A percentile compares a stretch with the other conserved stretches of the same genome.
These are phyloP conservation scores for Amanita exitialis DNA, from an alignment of 768 basidiomycete genomes.

Conservation along the genomic window DNA sequence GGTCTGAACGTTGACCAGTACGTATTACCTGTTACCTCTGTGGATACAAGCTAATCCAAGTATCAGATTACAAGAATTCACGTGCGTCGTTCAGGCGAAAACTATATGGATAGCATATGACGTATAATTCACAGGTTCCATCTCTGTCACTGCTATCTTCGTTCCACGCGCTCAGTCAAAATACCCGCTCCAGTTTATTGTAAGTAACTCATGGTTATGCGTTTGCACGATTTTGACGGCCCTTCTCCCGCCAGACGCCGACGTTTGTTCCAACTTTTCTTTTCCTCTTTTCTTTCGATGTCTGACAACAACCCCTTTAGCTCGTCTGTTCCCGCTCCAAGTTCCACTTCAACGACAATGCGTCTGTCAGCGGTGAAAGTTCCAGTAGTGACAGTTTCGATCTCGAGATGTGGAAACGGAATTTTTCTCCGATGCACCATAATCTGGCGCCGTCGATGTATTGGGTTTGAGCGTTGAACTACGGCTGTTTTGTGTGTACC, in stretches of 20 bases:
- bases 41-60: background rate
- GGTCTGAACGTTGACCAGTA: slow-evolving; percentile 3
- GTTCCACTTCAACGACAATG: slow-evolving; percentile 7
- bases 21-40: background rate
- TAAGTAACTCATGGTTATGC: slow-evolving; percentile 18
- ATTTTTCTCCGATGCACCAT: background rate
- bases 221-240: background rate
- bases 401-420: background rate
- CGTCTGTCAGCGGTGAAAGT: slow-evolving; percentile 2
- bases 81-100: background rate
- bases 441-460: background rate
- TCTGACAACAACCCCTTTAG: background rate
- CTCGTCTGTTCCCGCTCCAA: slow-evolving; percentile 12
- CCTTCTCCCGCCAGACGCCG: background rate
- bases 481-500: too few relatives aligned
- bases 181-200: slow-evolving; percentile 56
- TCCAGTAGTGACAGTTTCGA: background rate
- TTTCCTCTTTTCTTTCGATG: background rate
- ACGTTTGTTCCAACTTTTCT: background rate
- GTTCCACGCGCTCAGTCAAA: slow-evolving; percentile 46
- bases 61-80: slow-evolving; percentile 5
- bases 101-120: background rate
- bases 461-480: background rate
- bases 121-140: slow-evolving; percentile 16
- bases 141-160: slow-evolving; percentile 43